Evolutionary conservation across 139 green algal species (phyloP).

Genomic region (Haematococcus sp.): DNA sequence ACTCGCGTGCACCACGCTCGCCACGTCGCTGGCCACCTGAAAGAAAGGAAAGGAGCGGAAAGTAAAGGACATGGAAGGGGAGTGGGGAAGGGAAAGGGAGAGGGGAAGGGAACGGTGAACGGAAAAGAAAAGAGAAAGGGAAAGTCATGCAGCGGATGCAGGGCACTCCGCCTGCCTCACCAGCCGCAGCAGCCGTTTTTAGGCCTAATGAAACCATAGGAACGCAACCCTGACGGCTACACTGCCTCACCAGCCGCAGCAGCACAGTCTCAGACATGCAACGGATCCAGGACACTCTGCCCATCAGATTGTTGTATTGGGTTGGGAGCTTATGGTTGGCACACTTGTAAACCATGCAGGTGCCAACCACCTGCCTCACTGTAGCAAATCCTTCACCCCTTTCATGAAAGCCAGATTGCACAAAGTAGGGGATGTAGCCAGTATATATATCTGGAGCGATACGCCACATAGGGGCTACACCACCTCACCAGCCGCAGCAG

Average conservation of each 20-base stretch:
- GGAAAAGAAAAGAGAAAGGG: not conserved
- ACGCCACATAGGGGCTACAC: not conserved
- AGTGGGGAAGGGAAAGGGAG: too few relatives aligned
- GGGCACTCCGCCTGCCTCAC: not conserved
- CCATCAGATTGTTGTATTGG: too few relatives aligned
- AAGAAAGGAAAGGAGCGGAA: not conserved
- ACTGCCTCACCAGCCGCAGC: not conserved
- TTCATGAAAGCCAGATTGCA: not conserved
- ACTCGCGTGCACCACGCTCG: not conserved
- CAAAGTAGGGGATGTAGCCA: not conserved
- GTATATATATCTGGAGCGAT: too few relatives aligned
- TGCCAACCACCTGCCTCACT: not conserved
- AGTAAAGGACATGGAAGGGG: not conserved
- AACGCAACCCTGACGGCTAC: too few relatives aligned
- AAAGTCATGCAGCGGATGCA: not conserved
- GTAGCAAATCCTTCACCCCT: not conserved
- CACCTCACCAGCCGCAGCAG: not conserved
- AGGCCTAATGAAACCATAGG: too few relatives aligned
- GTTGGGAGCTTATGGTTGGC: too few relatives aligned
- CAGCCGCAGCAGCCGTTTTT: not conserved
- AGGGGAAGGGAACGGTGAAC: too few relatives aligned
- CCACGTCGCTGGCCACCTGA: not conserved
- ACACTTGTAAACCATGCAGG: too few relatives aligned
- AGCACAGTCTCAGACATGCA: too few relatives aligned
- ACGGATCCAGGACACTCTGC: too few relatives aligned